Evolutionary conservation across 2,329 filamentous ascomycete genomes (phyloP), one percentile per base, ranked within the genome.

Genomic region (Claviceps capensis): DNA sequence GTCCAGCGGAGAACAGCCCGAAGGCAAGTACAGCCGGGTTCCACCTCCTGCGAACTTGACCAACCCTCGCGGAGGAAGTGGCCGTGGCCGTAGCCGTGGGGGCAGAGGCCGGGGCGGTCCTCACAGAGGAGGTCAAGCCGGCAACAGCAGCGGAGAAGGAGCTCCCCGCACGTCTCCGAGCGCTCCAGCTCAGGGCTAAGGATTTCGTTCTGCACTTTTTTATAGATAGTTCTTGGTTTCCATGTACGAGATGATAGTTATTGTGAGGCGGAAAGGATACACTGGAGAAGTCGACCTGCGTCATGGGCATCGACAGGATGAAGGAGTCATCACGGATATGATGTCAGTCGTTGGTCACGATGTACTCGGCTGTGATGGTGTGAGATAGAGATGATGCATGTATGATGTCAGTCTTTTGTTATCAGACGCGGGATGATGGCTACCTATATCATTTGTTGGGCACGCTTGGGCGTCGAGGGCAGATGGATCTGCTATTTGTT

Each of bases 1-100:
- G 7, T 19, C 48, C n/a, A 49, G 50, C 13, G 49, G 51, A 5
- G 52, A 44, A 26, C 48, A 60, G 19, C 60, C 61, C 53, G 60
- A 60, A 46, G 54, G 51, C 6, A 64, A 63, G 37, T 83, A 79
- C 59, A 74, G 73, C 53, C 74, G 74, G 16, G 77, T 83, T 7
- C 79, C 80, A 34, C 83, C 83, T 22, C 83, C 83, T 1, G 65
- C 76, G 1, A 74, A 63, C 44, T 66, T 85, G 13, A 74, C 83
- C 56, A 60, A 68, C 17, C 61, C 67, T 22, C 68, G 68, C 30
- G 65, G 71, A 36, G 61, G 69, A 30, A 4, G 43, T 6, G 43
- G 67, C 13, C 64, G 71, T 47, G 67, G 67, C 36, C 63, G 71
- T 45, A 70, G 67, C 17, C 62, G 67, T 23, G 67, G 67, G 45